These are phyloP conservation scores for Petunia axillaris DNA, from an alignment of 257 asterid genomes.

Conservation along the genomic window DNA sequence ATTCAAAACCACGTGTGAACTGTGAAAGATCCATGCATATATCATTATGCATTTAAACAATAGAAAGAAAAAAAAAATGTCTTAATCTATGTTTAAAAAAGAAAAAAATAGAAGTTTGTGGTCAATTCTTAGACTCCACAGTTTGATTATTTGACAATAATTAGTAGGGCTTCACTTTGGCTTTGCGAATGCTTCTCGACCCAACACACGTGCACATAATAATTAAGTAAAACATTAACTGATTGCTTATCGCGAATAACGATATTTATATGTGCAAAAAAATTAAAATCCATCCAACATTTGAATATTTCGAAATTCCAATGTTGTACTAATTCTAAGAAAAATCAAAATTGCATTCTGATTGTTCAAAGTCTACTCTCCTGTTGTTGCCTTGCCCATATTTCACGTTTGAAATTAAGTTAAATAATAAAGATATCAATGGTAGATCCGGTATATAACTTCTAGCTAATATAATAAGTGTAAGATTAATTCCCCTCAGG, in stretches of 20 bases:
- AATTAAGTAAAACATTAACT: background rate
- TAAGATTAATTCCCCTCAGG: no score
- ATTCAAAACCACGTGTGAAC: conserved; percentile 21
- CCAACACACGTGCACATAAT: no score
- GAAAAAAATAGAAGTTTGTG: no score
- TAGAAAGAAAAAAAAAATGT: background rate
- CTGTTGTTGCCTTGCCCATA: background rate
- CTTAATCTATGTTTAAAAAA: background rate
- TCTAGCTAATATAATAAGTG: no score
- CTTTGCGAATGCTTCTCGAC: no score
- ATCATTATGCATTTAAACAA: background rate
- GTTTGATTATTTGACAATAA: no score
- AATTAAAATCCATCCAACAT: background rate
- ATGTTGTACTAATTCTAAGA: background rate
- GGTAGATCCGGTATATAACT: no score
- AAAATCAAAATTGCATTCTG: background rate
- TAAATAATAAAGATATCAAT: background rate
- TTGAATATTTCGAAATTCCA: background rate
- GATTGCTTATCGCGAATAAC: background rate
- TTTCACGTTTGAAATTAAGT: background rate
- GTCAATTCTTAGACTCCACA: no score
- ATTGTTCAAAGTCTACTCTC: background rate
- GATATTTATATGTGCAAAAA: background rate
- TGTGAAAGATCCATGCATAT: background rate
- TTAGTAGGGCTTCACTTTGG: no score